Base-by-base conservation (phyloP, 768 basidiomycete genomes). In the Phaeolepiota aurea region DNA sequence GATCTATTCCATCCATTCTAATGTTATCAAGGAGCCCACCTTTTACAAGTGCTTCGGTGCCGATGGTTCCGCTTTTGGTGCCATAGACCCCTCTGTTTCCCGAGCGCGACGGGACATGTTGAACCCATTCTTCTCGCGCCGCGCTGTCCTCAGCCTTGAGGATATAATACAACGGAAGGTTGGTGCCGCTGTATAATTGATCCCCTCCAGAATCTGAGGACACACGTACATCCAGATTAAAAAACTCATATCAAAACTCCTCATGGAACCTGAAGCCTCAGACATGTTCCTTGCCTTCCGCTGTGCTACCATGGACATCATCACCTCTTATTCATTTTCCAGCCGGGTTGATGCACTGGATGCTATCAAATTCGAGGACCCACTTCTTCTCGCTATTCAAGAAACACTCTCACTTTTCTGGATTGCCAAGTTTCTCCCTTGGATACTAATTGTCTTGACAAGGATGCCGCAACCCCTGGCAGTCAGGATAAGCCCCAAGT, bases 221-320 rank as follows among this genome's bases (percentile, higher is more conserved):
- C 36, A 22, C 28, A 32, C 16, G 9, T 15, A 20, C 37, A 20
- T 35, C 10, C 28, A 71, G 69, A 42, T 66, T 13, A 54, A 65
- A 25, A 50, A 48, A 20, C 50, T 71, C 1, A 40, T 59, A 18
- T 41, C 39, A 3, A 48, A 52, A 32, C 45, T 60, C 20, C 32
- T 40, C 19, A 34, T 44, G 37, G 32, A 48, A 15, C 35, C 46
- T 37, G 42, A 32, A 20, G 56, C 65, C 2, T 52, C 53, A 4
- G 53, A 69, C 39, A 54, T 70, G 48, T 63, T 61, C 51, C 49
- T 62, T 22, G 69, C 66, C 3, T 71, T 66, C 37, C 59, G 67
- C 22, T 65, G 65, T 21, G 54, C 61, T 11, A 60, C 68, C 7
- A 49, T 69, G 45, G 71, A 71, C 44, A 62, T 68, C 37, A 65